Evolutionary conservation across 768 basidiomycete genomes (phyloP).

Genomic region (Dentipellis sp.): DNA sequence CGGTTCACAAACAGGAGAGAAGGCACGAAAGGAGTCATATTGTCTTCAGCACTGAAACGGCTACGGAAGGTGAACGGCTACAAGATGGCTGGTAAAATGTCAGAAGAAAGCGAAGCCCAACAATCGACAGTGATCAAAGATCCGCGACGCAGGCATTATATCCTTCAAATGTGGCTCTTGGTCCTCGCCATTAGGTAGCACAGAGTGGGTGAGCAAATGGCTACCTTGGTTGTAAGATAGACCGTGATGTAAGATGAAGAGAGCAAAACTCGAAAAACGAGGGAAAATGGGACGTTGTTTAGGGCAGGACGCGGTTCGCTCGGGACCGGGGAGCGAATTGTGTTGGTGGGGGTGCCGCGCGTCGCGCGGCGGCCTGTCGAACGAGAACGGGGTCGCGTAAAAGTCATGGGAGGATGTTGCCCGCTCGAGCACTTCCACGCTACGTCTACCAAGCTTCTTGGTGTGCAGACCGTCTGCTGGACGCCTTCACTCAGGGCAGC

Average conservation of each 20-base stretch:
- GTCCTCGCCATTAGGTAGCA: constrained; percentile 72
- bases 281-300: constrained; percentile 12
- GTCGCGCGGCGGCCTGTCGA: no score
- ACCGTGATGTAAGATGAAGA: constrained; percentile 46
- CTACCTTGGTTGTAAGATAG: constrained; percentile 63
- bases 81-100: constrained; percentile 19
- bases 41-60: no score
- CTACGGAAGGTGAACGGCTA: no score
- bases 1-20: no score
- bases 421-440: neutral
- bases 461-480: neutral
- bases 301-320: constrained; percentile 13
- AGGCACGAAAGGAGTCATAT: no score
- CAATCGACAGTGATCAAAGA: constrained; percentile 20
- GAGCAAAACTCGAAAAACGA: constrained; percentile 5
- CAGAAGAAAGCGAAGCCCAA: constrained; percentile 40
- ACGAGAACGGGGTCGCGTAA: no score
- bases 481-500: neutral
- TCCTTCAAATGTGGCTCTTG: constrained; percentile 52
- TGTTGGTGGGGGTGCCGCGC: no score
- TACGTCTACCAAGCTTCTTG: neutral
- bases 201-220: constrained; percentile 34
- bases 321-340: no score
- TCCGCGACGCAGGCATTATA: constrained; percentile 51
- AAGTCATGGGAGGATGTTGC: neutral